Evolutionary conservation across 208 protist genomes (phyloP).

Genomic region (Herpetomonas muscarum): DNA sequence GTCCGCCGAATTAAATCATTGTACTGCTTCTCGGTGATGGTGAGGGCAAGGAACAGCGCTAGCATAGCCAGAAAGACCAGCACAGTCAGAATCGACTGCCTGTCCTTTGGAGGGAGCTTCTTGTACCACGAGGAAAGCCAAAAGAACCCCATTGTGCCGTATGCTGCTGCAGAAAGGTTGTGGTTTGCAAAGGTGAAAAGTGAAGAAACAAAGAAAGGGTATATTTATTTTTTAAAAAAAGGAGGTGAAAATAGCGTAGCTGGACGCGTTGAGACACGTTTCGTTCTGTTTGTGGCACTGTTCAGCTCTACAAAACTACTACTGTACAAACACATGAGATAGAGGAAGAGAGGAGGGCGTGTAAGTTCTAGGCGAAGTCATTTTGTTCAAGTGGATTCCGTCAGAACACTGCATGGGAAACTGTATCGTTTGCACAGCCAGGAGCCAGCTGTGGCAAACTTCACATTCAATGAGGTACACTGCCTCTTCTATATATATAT

Average conservation of each 20-base stretch:
- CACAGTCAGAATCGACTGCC: slow-evolving; percentile 1
- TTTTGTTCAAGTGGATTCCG: no score
- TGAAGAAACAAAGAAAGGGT: slow-evolving; percentile 5
- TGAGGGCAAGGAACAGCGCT: background rate
- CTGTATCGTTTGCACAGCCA: no score
- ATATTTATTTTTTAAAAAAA: slow-evolving; percentile 12
- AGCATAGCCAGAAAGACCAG: slow-evolving; percentile 5
- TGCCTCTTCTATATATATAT: no score
- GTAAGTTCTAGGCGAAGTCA: no score
- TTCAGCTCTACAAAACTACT: no score
- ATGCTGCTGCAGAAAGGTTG: slow-evolving; percentile 3
- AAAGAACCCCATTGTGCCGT: background rate
- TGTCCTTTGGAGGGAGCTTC: slow-evolving; percentile 1
- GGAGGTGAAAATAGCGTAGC: slow-evolving; percentile 9
- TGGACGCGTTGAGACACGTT: no score
- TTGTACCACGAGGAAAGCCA: slow-evolving; percentile 5
- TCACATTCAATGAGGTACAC: no score
- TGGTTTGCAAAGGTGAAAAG: slow-evolving; percentile 3
- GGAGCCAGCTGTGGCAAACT: no score
- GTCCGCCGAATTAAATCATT: background rate
- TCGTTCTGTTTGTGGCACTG: no score
- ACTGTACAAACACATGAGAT: no score
- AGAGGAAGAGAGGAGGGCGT: no score
- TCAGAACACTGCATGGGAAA: no score
- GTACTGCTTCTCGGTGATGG: background rate